phyloP scores from a whole-genome alignment of 2,329 filamentous ascomycete genomes.

The Trichoderma sp. region DNA sequence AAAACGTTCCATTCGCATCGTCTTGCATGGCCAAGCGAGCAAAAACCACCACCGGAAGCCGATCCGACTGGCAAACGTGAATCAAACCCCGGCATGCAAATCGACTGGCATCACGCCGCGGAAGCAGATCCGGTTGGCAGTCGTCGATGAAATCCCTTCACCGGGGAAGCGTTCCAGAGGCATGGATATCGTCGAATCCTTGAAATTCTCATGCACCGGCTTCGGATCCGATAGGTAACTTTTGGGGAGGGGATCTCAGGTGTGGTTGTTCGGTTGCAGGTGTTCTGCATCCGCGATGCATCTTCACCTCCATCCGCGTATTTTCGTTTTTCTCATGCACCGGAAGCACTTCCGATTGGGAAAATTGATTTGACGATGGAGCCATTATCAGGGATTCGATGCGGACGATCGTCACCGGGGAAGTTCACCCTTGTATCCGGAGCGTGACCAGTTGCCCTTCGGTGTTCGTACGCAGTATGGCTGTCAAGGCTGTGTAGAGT shows the following conservation, averaged over 20 bases:
- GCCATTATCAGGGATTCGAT: background rate
- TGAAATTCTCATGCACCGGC: background rate
- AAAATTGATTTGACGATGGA: background rate
- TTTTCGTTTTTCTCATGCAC: background rate
- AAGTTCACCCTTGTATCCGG: background rate
- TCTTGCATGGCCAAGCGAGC: background rate
- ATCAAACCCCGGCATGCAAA: background rate
- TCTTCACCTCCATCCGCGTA: background rate
- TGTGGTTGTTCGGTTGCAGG: background rate
- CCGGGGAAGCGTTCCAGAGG: background rate
- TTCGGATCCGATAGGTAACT: background rate
- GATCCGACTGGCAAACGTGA: background rate
- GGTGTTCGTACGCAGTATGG: background rate
- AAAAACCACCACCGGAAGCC: background rate
- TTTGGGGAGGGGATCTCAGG: background rate
- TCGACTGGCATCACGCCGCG: background rate
- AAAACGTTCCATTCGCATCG: background rate
- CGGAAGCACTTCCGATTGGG: background rate
- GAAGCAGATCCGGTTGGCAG: background rate
- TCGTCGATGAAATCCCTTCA: background rate
- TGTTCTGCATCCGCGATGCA: background rate
- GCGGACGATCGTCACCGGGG: background rate
- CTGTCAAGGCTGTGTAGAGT: background rate
- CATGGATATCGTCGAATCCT: background rate
- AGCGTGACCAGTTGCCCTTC: background rate